Base-by-base conservation (phyloP, 768 basidiomycete species). In the Pholiota molesta region DNA sequence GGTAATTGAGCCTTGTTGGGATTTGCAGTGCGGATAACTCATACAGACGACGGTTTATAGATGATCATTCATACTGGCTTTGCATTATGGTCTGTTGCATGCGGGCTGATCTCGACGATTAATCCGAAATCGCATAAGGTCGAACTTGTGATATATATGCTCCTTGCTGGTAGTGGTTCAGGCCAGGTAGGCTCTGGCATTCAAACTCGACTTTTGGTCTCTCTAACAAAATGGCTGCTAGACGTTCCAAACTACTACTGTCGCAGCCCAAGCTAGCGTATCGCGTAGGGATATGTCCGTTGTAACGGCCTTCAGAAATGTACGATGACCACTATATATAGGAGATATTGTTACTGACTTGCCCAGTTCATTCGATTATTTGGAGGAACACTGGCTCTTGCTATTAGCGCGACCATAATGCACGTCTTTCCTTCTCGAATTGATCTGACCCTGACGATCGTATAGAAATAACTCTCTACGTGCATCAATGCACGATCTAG, bases 211-310 rank as follows among this genome's bases (percentile, higher is more conserved):
- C 35, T 16, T 37, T 28, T n/a, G n/a, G 49, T 7, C 6, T 56
- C n/a, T 35, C 9, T 60, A 9, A 47, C 47, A 55, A 49, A 60
- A 14, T 9, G 9, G 17, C 53, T 31, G 8, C n/a, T 54, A 86
- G 83, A 86, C 84, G 0, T 66, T 84, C 14, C 83, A 85, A 69
- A 89, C 87, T 0, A 89, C 87, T 0, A 90, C 88, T 0, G 84
- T 90, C 7, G 88, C 88, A 0, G 87, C 84, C 7, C 91, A 93
- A 69, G 89, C 90, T 0, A 86, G 88, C 26, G 91, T 92, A 0
- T 73, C 83, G 0, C 75, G 90, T 40, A 79, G 78, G 42, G 90
- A 93, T 62, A 91, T 92, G 89, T 87, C 88, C 1, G 87, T 90
- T 9, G 89, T 91, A 0, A 92, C 90, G 0, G 86, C 85, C 0